phyloP scores from a whole-genome alignment of 305 asterid genomes.

The Fraxinus baroniana region DNA sequence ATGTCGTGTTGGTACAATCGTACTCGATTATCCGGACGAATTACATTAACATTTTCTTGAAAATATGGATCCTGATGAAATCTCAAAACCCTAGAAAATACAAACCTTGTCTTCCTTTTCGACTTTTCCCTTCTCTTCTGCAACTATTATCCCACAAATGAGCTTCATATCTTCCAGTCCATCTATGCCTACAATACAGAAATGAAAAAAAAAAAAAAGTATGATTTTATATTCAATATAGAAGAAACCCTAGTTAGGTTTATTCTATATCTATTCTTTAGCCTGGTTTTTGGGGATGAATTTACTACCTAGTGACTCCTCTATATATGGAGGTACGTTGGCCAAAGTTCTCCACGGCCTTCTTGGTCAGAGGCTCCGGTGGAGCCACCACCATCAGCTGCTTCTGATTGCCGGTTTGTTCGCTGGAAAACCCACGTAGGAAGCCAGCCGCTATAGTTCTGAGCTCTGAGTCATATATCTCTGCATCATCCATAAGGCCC shows the following conservation, averaged over 20 bases:
- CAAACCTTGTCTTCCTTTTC: slow-evolving; percentile 93
- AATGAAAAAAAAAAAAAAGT: background rate
- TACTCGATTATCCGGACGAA: background rate
- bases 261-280: background rate
- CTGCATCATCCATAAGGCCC: slow-evolving; percentile 16
- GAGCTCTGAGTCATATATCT: slow-evolving; percentile 57
- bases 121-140: slow-evolving; percentile 90
- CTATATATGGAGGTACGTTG: slow-evolving; percentile 85
- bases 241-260: background rate
- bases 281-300: background rate
- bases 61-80: background rate
- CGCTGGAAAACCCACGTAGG: slow-evolving; percentile 47
- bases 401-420: slow-evolving; percentile 24
- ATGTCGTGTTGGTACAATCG: background rate
- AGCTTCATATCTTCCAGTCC: slow-evolving; percentile 80
- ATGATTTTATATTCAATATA: no score
- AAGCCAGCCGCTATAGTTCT: slow-evolving; percentile 58
- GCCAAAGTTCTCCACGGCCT: slow-evolving; percentile 61
- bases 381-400: slow-evolving; percentile 35
- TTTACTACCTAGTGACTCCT: slow-evolving; percentile 70
- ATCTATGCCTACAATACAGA: slow-evolving; percentile 50
- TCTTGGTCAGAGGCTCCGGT: slow-evolving; percentile 46
- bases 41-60: no score
- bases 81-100: slow-evolving; percentile 33
- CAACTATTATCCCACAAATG: slow-evolving; percentile 72